phyloP scores from a whole-genome alignment of 805 yeast species.

The Grigorovia jiainica region DNA sequence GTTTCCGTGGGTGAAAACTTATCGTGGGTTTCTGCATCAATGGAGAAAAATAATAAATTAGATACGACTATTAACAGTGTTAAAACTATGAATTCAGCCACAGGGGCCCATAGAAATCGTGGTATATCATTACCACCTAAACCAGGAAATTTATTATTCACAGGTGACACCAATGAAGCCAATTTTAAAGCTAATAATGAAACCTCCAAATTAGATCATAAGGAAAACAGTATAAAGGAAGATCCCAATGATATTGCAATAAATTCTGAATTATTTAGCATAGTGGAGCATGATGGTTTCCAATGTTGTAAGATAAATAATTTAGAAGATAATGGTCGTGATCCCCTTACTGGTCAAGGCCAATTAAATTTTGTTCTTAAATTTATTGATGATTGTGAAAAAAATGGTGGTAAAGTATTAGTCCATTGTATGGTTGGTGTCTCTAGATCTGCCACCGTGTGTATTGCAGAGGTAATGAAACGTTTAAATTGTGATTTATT shows the following conservation, averaged over 20 bases:
- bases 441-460: constrained; percentile 88
- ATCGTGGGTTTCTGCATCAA: constrained; percentile 38
- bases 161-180: no score
- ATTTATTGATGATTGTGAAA: constrained; percentile 50
- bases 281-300: constrained; percentile 23
- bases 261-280: constrained; percentile 1
- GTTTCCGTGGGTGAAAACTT: constrained; percentile 81
- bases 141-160: no score
- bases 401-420: constrained; percentile 42
- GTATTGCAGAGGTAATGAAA: constrained; percentile 90
- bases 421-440: constrained; percentile 97
- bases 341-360: constrained; percentile 49
- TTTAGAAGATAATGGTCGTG: constrained; percentile 87
- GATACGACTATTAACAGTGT: not conserved
- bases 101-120: no score
- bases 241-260: not conserved
- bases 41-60: not conserved
- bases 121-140: constrained; percentile 11
- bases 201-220: no score
- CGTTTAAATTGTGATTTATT: constrained; percentile 58
- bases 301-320: constrained; percentile 50
- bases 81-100: not conserved
- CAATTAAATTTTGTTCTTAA: constrained; percentile 55
- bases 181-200: no score
- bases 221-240: not conserved